These are phyloP conservation scores for Cryphonectria parasitica DNA, from an alignment of 2,329 filamentous ascomycete species.

Conservation along the genomic window DNA sequence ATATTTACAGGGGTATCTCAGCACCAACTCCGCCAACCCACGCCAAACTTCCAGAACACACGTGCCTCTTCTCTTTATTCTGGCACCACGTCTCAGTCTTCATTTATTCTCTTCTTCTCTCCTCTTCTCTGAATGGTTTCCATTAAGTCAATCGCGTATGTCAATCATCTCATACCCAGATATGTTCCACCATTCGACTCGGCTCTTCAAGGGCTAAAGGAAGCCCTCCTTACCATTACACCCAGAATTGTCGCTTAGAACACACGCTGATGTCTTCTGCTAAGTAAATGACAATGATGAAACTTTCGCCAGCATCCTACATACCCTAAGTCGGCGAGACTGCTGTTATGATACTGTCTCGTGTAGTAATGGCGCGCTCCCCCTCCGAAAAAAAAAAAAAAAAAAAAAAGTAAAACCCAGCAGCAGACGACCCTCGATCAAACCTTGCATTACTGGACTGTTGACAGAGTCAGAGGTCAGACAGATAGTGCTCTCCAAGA, in stretches of 20 bases:
- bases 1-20: slow-evolving; percentile 2
- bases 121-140: neutral
- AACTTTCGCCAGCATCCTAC: too few species aligned
- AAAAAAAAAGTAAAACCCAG: neutral
- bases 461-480: neutral
- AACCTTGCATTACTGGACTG: neutral
- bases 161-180: neutral
- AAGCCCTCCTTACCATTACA: neutral
- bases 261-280: neutral
- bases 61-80: neutral
- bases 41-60: neutral
- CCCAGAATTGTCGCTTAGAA: too few species aligned
- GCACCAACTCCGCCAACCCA: neutral
- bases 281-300: neutral
- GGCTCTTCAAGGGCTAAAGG: neutral
- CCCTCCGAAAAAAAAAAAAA: neutral
- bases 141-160: neutral
- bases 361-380: neutral
- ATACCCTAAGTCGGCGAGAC: neutral
- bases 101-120: too few species aligned
- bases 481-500: neutral
- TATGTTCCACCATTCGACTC: neutral
- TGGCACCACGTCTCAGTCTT: neutral
- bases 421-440: neutral
- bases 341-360: neutral